A percentile compares a stretch with the other conserved stretches of the same genome.
Evolutionary conservation across 148 eudicot species (phyloP).

Genomic region (Fagopyrum tataricum): DNA sequence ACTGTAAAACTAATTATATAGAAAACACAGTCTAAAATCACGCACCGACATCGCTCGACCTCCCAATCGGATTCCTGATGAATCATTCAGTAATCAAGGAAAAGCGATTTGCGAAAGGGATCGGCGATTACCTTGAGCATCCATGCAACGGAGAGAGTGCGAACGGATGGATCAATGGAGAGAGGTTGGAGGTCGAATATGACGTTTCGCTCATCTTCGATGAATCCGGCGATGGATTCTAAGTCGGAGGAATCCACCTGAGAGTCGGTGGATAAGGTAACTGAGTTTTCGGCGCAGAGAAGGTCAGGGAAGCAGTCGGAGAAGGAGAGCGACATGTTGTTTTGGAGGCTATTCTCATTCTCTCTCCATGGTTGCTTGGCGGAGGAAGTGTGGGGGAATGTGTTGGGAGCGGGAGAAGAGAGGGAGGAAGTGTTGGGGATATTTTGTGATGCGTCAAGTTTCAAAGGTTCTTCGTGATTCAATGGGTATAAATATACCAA

Average conservation of each 20-base stretch:
- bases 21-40: neutral
- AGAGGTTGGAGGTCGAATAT: conserved; percentile 24
- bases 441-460: conserved; percentile 11
- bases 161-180: conserved; percentile 41
- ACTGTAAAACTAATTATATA: neutral
- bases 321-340: conserved; percentile 47
- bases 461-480: neutral
- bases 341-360: conserved; percentile 1
- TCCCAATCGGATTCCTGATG: neutral
- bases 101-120: neutral
- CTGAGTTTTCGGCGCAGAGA: conserved; percentile 67
- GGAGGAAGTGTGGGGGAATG: conserved; percentile 10
- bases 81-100: neutral
- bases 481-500: neutral
- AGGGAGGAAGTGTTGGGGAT: neutral
- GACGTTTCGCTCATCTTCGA: conserved; percentile 48
- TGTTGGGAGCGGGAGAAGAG: neutral
- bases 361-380: conserved; percentile 7
- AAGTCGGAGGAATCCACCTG: conserved; percentile 31
- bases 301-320: conserved; percentile 49
- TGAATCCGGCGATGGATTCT: conserved; percentile 60
- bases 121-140: conserved; percentile 67
- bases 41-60: neutral
- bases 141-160: conserved; percentile 68
- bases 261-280: conserved; percentile 23